phyloP scores from a whole-genome alignment of 2,329 filamentous ascomycete species.

The Aspergillus awamori region DNA sequence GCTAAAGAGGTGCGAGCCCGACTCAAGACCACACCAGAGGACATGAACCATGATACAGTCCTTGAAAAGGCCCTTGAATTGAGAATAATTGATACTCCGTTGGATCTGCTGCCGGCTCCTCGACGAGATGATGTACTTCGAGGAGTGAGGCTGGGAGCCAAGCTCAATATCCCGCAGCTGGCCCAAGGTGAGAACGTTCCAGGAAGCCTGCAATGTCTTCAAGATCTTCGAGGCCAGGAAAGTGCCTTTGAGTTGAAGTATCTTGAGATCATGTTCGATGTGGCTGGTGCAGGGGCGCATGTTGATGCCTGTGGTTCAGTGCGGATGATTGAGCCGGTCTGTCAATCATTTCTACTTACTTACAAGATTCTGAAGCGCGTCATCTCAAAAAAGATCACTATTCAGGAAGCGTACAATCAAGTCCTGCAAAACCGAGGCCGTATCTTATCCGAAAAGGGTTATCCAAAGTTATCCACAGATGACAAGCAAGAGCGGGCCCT shows the following conservation, averaged over 20 bases:
- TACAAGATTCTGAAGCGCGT: not conserved
- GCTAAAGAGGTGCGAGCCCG: not conserved
- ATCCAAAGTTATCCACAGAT: not conserved
- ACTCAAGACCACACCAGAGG: not conserved
- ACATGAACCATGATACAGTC: not conserved
- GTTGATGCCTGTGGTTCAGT: conserved; percentile 7
- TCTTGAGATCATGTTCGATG: conserved; percentile 13
- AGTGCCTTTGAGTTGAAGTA: conserved; percentile 11
- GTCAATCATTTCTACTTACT: conserved; percentile 5
- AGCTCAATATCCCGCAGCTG: conserved; percentile 13
- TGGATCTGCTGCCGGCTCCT: not conserved
- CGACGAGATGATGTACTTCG: not conserved
- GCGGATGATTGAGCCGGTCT: conserved; percentile 14
- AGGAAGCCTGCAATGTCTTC: conserved; percentile 2
- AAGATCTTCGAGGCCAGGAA: not conserved
- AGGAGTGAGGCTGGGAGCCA: conserved; percentile 2
- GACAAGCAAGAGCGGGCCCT: conserved; percentile 1
- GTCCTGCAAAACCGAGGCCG: conserved; percentile 5
- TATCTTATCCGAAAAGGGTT: not conserved
- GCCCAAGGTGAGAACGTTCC: conserved; percentile 15
- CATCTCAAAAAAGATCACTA: not conserved
- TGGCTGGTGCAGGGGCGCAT: conserved; percentile 9
- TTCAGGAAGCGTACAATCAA: conserved; percentile 4
- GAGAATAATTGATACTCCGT: not conserved
- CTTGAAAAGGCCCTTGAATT: not conserved